phyloP scores from a whole-genome alignment of 2,329 filamentous ascomycete genomes.

The Penicillium polonicum region DNA sequence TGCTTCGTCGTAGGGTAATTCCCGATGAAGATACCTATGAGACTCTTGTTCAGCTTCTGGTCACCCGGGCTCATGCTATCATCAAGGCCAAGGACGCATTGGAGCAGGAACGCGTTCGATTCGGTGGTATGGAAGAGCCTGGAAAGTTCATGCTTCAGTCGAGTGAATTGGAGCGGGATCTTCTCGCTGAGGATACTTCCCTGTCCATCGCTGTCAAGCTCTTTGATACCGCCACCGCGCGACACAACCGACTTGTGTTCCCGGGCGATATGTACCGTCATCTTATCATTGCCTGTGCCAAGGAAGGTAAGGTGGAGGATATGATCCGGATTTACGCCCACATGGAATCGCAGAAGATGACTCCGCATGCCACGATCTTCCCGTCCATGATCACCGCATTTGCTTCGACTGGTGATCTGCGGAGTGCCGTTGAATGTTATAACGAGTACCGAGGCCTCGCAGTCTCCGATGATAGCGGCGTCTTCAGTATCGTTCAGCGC shows the following conservation, averaged over 20 bases:
- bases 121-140: constrained; percentile 78
- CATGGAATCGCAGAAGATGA: constrained; percentile 76
- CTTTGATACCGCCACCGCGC: constrained; percentile 72
- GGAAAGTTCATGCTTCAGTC: constrained; percentile 88
- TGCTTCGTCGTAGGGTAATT: constrained; percentile 79
- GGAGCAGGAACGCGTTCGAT: constrained; percentile 79
- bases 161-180: constrained; percentile 80
- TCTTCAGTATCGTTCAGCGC: constrained; percentile 65
- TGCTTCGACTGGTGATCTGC: constrained; percentile 73
- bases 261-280: constrained; percentile 80
- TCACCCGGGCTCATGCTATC: constrained; percentile 76
- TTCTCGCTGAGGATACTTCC: constrained; percentile 82
- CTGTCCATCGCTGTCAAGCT: constrained; percentile 81
- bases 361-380: constrained; percentile 78
- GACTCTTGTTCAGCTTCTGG: constrained; percentile 78
- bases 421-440: constrained; percentile 90
- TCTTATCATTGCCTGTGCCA: constrained; percentile 83
- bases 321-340: constrained; percentile 91
- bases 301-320: constrained; percentile 74
- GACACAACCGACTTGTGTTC: constrained; percentile 62
- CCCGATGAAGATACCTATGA: constrained; percentile 86
- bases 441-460: constrained; percentile 89
- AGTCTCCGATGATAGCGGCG: constrained; percentile 76
- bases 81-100: constrained; percentile 68
- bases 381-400: constrained; percentile 95